A percentile compares a stretch with the other conserved stretches of the same genome.
Evolutionary conservation across 257 asterid species (phyloP).

Genomic region (Solanum piurae): DNA sequence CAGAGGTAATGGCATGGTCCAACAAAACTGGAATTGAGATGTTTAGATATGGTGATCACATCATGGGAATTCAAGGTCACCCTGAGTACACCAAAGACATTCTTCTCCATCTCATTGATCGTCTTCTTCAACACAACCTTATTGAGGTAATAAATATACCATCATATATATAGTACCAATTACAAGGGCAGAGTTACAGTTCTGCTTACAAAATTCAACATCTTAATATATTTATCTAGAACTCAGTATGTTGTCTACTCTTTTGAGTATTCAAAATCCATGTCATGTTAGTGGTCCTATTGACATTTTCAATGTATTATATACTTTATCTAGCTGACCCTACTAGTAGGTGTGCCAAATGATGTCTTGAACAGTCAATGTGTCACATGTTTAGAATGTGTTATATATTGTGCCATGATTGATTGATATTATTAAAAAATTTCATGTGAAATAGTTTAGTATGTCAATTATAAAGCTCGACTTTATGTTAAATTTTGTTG

Average conservation of each 20-base stretch:
- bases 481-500: background rate
- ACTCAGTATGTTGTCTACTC: no score
- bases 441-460: background rate
- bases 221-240: no score
- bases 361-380: background rate
- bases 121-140: constrained; percentile 37
- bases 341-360: background rate
- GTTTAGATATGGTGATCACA: constrained; percentile 66
- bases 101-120: constrained; percentile 57
- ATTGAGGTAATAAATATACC: constrained; percentile 29
- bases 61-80: constrained; percentile 93
- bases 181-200: no score
- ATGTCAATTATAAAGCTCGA: background rate
- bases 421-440: background rate
- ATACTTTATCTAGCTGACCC: background rate
- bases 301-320: no score
- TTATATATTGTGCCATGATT: background rate
- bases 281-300: no score
- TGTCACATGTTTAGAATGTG: background rate
- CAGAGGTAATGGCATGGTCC: constrained; percentile 75
- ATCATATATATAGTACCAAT: background rate
- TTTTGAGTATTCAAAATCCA: background rate
- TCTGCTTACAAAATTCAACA: background rate
- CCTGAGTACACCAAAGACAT: constrained; percentile 89
- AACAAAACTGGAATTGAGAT: constrained; percentile 66